Evolutionary conservation across 2,329 filamentous ascomycete species (phyloP).

Genomic region (Nigrospora osmanthi): DNA sequence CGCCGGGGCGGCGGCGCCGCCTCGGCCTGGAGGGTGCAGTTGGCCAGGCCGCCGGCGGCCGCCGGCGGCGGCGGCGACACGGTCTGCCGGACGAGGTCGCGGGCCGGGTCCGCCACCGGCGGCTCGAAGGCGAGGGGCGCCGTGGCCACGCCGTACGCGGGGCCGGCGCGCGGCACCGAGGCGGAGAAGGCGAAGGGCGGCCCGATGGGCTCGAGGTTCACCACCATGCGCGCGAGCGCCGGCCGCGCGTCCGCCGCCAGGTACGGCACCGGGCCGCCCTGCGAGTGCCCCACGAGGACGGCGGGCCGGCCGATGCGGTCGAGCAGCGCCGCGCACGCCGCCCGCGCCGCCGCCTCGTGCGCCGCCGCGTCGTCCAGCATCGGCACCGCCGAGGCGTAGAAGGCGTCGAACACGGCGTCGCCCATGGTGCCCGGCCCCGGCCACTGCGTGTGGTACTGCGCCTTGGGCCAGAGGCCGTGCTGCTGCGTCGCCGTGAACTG

Average conservation of each 20-base stretch:
- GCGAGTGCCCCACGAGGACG: conserved; percentile 35
- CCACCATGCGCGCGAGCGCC: conserved; percentile 28
- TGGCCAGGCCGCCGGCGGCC: conserved; percentile 20
- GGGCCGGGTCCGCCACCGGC: conserved; percentile 23
- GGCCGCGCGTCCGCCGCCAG: conserved; percentile 33
- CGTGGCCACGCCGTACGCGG: conserved; percentile 37
- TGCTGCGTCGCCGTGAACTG: conserved; percentile 27
- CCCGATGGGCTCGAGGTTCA: conserved; percentile 37
- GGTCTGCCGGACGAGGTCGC: conserved; percentile 23
- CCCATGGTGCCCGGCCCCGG: conserved; percentile 23
- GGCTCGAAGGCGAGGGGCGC: conserved; percentile 41
- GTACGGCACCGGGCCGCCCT: conserved; percentile 33
- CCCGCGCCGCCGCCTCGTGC: conserved; percentile 27
- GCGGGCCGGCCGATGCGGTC: conserved; percentile 31
- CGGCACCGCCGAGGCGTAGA: conserved; percentile 29
- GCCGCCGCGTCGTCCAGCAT: conserved; percentile 22
- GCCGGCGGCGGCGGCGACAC: conserved; percentile 13
- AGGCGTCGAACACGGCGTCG: too few species aligned
- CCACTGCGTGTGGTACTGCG: conserved; percentile 33
- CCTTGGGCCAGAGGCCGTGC: conserved; percentile 29
- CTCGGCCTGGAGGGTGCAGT: conserved; percentile 26
- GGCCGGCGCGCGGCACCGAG: conserved; percentile 23
- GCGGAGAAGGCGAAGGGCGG: conserved; percentile 37
- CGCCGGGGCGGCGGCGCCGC: conserved; percentile 24
- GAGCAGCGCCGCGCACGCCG: conserved; percentile 31